A percentile compares a stretch with the other conserved stretches of the same genome.
These are phyloP conservation scores for Phylloporus sp. DNA, from an alignment of 768 basidiomycete species.

Conservation along the genomic window DNA sequence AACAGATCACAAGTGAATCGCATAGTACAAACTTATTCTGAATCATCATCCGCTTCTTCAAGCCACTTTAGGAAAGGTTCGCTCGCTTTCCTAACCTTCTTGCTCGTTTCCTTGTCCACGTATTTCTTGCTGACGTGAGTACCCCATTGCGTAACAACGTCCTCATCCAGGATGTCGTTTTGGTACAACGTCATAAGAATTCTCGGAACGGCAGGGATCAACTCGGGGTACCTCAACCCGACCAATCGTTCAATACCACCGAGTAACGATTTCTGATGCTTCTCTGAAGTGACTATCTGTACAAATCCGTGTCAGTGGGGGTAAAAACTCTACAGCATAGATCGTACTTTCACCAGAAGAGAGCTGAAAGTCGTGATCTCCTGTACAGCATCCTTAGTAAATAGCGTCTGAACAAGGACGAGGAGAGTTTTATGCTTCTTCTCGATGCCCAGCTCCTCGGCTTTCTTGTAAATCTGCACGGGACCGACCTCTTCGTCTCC, in stretches of 20 bases:
- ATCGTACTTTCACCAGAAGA: constrained; percentile 74
- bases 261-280: constrained; percentile 90
- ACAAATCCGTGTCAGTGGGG: constrained; percentile 6
- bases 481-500: constrained; percentile 33
- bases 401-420: constrained; percentile 79
- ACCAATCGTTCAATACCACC: constrained; percentile 89
- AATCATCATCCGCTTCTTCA: constrained; percentile 78
- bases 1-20: constrained; percentile 12
- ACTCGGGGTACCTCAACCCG: constrained; percentile 68
- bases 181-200: constrained; percentile 95
- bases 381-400: constrained; percentile 62
- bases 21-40: constrained; percentile 13
- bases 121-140: constrained; percentile 97
- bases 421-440: constrained; percentile 91
- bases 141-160: constrained; percentile 86
- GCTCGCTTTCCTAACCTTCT: constrained; percentile 92
- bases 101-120: constrained; percentile 89
- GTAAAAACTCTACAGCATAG: background rate
- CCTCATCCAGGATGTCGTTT: constrained; percentile 87
- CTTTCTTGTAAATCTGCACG: constrained; percentile 79
- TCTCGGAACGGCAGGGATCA: constrained; percentile 73
- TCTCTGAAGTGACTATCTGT: constrained; percentile 87
- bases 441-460: constrained; percentile 85
- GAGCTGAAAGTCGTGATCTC: constrained; percentile 64
- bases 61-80: constrained; percentile 98